A percentile compares a stretch with the other conserved stretches of the same genome.
These are phyloP conservation scores for Cnidoscolus chayamansa DNA, from an alignment of 441 rosid genomes.

Conservation along the genomic window DNA sequence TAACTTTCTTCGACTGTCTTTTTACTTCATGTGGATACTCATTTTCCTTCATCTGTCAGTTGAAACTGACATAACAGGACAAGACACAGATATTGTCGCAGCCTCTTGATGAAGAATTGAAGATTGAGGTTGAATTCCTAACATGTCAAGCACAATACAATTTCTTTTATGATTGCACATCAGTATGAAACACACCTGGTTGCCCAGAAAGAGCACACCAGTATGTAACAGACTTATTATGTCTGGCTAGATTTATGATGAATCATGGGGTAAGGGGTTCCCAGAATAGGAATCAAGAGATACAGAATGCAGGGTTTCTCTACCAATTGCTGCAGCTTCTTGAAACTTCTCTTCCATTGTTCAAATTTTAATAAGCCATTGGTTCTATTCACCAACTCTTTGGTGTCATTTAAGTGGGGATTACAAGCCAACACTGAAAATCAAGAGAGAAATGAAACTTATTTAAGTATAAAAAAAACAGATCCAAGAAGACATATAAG, in stretches of 20 bases:
- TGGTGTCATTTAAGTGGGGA: slow-evolving; percentile 50
- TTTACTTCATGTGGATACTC: slow-evolving; percentile 32
- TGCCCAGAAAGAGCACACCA: neutral
- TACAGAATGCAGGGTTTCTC: slow-evolving; percentile 8
- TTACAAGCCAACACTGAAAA: slow-evolving; percentile 76
- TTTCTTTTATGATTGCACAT: neutral
- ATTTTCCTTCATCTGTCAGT: slow-evolving; percentile 41
- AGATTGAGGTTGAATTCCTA: slow-evolving; percentile 45
- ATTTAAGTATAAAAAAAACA: neutral
- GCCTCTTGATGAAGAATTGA: slow-evolving; percentile 47
- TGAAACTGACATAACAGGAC: slow-evolving; percentile 58
- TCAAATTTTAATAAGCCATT: slow-evolving; percentile 70
- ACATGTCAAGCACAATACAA: slow-evolving; percentile 23
- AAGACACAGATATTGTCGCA: slow-evolving; percentile 51
- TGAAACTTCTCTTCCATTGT: slow-evolving; percentile 65
- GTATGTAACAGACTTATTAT: neutral
- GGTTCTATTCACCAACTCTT: slow-evolving; percentile 62
- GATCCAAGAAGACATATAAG: slow-evolving; percentile 6
- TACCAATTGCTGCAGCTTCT: slow-evolving; percentile 52
- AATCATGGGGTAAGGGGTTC: neutral
- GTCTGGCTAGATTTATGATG: neutral
- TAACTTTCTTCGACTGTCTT: slow-evolving; percentile 37
- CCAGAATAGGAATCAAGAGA: slow-evolving; percentile 9
- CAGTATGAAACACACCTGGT: no score
- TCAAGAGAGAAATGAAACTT: slow-evolving; percentile 15